These are phyloP conservation scores for Populus alba DNA, from an alignment of 345 rosid genomes.

Conservation along the genomic window DNA sequence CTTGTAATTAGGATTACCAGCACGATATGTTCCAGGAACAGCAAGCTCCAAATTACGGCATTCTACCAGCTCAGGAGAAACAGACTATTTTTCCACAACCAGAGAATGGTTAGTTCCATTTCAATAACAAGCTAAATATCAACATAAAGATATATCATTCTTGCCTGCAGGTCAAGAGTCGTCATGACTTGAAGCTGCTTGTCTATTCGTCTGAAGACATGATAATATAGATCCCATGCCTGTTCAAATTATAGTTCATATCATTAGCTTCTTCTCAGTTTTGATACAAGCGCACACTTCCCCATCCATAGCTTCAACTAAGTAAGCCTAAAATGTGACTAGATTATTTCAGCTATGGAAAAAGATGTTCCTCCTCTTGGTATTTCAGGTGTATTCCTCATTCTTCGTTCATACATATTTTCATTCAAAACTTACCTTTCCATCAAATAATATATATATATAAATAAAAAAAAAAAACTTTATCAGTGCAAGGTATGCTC, in stretches of 20 bases:
- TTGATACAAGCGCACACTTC: background rate
- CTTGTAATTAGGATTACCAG: constrained; percentile 45
- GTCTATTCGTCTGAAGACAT: constrained; percentile 92
- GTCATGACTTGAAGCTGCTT: constrained; percentile 90
- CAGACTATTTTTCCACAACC: constrained; percentile 53
- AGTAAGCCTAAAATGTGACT: background rate
- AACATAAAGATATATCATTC: constrained; percentile 17
- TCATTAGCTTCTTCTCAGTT: background rate
- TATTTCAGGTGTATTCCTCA: background rate
- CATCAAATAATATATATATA: background rate
- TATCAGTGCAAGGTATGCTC: background rate
- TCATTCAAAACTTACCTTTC: background rate
- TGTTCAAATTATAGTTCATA: constrained; percentile 34
- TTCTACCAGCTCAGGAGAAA: constrained; percentile 87
- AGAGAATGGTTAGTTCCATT: constrained; percentile 14
- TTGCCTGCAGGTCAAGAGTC: constrained; percentile 89
- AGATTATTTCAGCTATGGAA: background rate
- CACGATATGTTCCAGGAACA: constrained; percentile 93
- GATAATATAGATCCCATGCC: constrained; percentile 99
- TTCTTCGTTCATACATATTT: background rate
- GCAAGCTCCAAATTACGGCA: constrained; percentile 94
- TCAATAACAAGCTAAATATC: constrained; percentile 4
- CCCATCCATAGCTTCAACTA: background rate
- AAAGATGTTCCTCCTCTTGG: background rate
- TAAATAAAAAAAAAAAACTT: too few relatives aligned